A percentile compares a stretch with the other conserved stretches of the same genome.
phyloP scores from a whole-genome alignment of 495 filamentous ascomycete genomes.

The Bacidia gigantensis region DNA sequence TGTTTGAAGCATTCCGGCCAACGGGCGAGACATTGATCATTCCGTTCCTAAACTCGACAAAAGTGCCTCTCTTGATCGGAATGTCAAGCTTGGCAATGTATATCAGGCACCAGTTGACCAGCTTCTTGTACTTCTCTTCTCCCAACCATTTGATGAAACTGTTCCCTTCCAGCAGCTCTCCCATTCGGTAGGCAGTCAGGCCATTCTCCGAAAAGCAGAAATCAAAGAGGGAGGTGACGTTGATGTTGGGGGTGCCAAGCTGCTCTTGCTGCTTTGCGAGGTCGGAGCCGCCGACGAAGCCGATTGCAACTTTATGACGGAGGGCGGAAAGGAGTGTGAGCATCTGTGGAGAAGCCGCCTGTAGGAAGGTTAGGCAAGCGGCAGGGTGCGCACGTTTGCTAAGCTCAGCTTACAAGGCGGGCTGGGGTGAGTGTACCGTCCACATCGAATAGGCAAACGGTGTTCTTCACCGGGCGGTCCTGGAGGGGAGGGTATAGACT shows the following conservation, averaged over 20 bases:
- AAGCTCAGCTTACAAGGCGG: constrained; percentile 41
- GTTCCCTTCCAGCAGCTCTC: constrained; percentile 52
- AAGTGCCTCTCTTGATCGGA: constrained; percentile 87
- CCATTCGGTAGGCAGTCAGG: constrained; percentile 75
- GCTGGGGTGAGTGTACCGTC: constrained; percentile 76
- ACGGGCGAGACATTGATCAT: constrained; percentile 94
- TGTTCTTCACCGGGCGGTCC: constrained; percentile 73
- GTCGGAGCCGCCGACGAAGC: constrained; percentile 80
- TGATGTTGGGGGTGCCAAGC: constrained; percentile 48
- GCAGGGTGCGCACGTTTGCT: too few relatives aligned
- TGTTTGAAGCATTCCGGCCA: constrained; percentile 72
- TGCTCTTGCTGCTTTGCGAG: constrained; percentile 92
- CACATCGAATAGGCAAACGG: constrained; percentile 86
- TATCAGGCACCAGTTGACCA: constrained; percentile 74
- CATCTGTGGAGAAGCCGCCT: constrained; percentile 66
- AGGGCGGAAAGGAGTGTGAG: constrained; percentile 62
- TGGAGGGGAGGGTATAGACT: constrained; percentile 58
- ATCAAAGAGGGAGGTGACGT: constrained; percentile 76
- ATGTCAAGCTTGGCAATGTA: constrained; percentile 77
- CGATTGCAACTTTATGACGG: constrained; percentile 81
- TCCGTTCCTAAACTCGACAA: constrained; percentile 89
- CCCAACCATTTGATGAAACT: constrained; percentile 89
- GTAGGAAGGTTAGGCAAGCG: too few relatives aligned
- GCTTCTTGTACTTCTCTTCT: constrained; percentile 78
- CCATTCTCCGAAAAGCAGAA: constrained; percentile 96